Percentiles rank a stretch among this genome's conserved stretches.
Evolutionary conservation across 2,329 filamentous ascomycete species (phyloP).

Genomic region (Paecilomyces dactylethromorphus): DNA sequence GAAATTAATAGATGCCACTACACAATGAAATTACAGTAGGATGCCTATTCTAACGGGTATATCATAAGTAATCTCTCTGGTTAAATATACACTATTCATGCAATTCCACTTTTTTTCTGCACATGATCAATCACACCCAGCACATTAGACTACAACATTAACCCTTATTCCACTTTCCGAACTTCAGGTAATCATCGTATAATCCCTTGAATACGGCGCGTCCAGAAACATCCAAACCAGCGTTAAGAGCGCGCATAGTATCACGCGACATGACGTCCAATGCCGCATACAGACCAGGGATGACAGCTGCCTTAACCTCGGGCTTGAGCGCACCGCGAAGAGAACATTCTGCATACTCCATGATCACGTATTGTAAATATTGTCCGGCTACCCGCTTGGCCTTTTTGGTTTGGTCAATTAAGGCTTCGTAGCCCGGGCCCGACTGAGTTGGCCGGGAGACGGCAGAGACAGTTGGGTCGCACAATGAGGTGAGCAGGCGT

Average conservation of each 20-base stretch:
- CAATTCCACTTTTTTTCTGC: neutral
- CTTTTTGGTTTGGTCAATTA: conserved; percentile 55
- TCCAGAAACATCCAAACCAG: conserved; percentile 45
- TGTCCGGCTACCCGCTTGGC: conserved; percentile 52
- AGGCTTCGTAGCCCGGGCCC: conserved; percentile 33
- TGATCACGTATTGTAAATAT: conserved; percentile 52
- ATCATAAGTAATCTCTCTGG: neutral
- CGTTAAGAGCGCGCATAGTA: conserved; percentile 45
- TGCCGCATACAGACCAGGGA: conserved; percentile 48
- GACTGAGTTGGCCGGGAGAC: conserved; percentile 34
- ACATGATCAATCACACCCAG: neutral
- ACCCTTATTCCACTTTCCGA: conserved; percentile 42
- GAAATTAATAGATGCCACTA: no score
- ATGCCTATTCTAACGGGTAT: neutral
- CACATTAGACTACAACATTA: conserved; percentile 12
- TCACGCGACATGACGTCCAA: conserved; percentile 47
- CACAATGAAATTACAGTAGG: neutral
- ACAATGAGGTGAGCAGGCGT: conserved; percentile 53
- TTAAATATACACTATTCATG: neutral
- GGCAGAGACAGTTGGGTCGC: conserved; percentile 54
- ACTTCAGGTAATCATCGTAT: conserved; percentile 46
- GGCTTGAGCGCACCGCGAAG: conserved; percentile 45
- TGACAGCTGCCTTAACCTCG: conserved; percentile 46
- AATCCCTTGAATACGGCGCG: conserved; percentile 48
- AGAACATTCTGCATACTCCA: conserved; percentile 49